These are phyloP conservation scores for Polytrichum commune DNA, from an alignment of 225 moss, liverwort and hornwort genomes.

Conservation along the genomic window DNA sequence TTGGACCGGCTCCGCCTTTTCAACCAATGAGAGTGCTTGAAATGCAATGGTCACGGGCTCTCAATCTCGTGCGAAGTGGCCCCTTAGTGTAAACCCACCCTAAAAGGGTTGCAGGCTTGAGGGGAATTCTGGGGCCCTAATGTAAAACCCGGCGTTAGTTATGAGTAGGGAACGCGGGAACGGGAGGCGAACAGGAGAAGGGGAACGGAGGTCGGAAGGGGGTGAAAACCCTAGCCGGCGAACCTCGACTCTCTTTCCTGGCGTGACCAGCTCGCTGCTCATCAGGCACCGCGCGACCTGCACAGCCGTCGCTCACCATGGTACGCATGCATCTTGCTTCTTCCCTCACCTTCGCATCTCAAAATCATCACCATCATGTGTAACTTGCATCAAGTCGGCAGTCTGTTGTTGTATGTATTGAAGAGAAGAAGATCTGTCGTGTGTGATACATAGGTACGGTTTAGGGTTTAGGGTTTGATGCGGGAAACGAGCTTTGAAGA, in stretches of 20 bases:
- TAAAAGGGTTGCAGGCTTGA: no score
- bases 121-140: no score
- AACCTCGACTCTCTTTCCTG: not conserved
- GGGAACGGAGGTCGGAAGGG: not conserved
- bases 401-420: not conserved
- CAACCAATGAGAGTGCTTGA: no score
- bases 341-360: not conserved
- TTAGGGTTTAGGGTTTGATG: no score
- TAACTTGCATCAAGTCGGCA: not conserved
- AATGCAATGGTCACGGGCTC: no score
- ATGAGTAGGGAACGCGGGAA: not conserved
- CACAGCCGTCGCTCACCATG: conserved; percentile 1
- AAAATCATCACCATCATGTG: not conserved
- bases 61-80: no score
- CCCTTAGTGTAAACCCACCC: no score
- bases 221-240: conserved; percentile 7
- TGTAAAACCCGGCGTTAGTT: no score
- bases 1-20: no score
- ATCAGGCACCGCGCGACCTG: not conserved
- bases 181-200: not conserved
- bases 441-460: no score
- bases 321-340: not conserved
- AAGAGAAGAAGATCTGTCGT: not conserved
- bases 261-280: not conserved
- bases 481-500: not conserved